Base-by-base conservation (phyloP, 352 stramenopile species). In the Albugo candida region DNA sequence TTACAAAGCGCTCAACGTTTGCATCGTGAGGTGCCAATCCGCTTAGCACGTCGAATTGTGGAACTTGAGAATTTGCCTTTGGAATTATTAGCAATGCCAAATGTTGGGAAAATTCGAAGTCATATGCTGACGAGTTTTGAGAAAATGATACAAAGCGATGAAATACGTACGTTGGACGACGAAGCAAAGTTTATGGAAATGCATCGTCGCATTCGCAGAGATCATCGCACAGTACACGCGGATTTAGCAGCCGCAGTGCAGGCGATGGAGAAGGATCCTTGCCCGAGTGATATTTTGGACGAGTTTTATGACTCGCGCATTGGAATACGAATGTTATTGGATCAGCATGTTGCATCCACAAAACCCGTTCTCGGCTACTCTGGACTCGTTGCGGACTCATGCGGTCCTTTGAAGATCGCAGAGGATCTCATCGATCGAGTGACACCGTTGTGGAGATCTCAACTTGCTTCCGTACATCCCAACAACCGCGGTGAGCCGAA, bases 231-330 rank as follows among this genome's bases (percentile, higher is more conserved):
- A 11, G 85, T 88, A 72, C 75, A 88, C 53, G 59, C 55, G 31
- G 80, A 80, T 48, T 60, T 88, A 18, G 60, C 72, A 0, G 59
- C 78, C 14, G 75, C 72, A 11, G 62, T 88, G 17, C 54, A 70
- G 41, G 57, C 60, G 34, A 64, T 85, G 13, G 57, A 64, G 21
- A 67, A 67, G 50, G 65, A 83, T 42, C 75, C 68, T 0, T 52
- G 70, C 34, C 56, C 83, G 3, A 70, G 56, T 24, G 58, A 64
- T n/a, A 72, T 72, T 38, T 71, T 88, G 34, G 72, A 85, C 48
- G 67, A 68, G 46, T 85, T 88, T 44, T 88, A 88, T 60, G 83
- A 81, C 58, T 88, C 75, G 27, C 68, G 75, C 34, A 88, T 88
- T 45, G 66, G 72, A 48, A 83, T 85, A 45, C 72, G 75, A 41